phyloP scores from a whole-genome alignment of 2,329 filamentous ascomycete genomes.

The Pseudogymnoascus sp. region DNA sequence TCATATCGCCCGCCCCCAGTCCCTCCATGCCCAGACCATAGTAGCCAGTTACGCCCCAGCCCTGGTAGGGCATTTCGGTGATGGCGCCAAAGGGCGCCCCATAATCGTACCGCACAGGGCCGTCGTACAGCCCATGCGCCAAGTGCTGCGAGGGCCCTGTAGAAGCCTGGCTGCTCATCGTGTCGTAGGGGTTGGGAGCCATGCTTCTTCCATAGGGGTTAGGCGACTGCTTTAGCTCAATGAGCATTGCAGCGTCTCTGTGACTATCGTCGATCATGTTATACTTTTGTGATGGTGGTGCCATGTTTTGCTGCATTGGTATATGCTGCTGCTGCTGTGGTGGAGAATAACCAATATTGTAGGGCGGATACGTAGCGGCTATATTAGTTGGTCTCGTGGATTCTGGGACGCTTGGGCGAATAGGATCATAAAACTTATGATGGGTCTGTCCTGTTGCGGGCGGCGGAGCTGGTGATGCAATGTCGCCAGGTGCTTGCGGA shows the following conservation, averaged over 20 bases:
- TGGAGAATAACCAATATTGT: slow-evolving; percentile 38
- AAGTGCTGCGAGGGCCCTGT: not conserved
- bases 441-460: slow-evolving; percentile 42
- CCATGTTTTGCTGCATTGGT: slow-evolving; percentile 18
- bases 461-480: slow-evolving; percentile 19
- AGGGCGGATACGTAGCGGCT: slow-evolving; percentile 30
- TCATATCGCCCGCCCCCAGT: not conserved
- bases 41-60: not conserved
- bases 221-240: slow-evolving; percentile 42
- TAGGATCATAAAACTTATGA: slow-evolving; percentile 55
- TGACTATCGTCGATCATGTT: slow-evolving; percentile 27
- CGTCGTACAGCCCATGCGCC: not conserved
- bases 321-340: slow-evolving; percentile 20
- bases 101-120: not conserved
- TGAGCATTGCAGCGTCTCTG: slow-evolving; percentile 40
- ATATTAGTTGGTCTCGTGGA: slow-evolving; percentile 38
- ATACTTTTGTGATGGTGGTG: slow-evolving; percentile 29
- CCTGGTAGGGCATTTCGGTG: slow-evolving; percentile 5
- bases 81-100: not conserved
- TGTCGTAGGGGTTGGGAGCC: not conserved
- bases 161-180: not conserved
- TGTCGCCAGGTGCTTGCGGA: slow-evolving; percentile 16
- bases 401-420: slow-evolving; percentile 49
- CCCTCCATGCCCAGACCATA: not conserved
- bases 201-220: slow-evolving; percentile 23